A percentile compares a stretch with the other conserved stretches of the same genome.
Evolutionary conservation across 2,329 filamentous ascomycete genomes (phyloP).

Genomic region (Coniochaeta sp.): DNA sequence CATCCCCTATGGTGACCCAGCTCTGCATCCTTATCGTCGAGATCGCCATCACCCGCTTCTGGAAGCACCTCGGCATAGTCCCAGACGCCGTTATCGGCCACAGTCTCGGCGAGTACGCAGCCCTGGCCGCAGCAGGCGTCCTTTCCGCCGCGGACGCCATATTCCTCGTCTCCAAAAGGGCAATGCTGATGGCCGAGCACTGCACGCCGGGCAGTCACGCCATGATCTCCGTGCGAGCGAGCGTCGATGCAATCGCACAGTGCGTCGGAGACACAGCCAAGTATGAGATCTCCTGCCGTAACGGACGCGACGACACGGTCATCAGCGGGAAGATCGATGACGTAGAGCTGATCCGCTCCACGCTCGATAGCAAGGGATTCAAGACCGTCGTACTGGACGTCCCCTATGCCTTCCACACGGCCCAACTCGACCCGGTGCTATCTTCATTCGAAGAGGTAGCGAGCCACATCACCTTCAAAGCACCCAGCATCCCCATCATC

Average conservation of each 20-base stretch:
- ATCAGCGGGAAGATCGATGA: constrained; percentile 44
- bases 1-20: constrained; percentile 21
- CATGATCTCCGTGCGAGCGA: constrained; percentile 26
- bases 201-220: constrained; percentile 34
- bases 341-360: constrained; percentile 26
- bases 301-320: constrained; percentile 56
- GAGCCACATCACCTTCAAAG: constrained; percentile 28
- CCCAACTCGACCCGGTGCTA: constrained; percentile 31
- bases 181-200: constrained; percentile 44
- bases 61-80: constrained; percentile 29
- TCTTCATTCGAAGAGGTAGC: constrained; percentile 39
- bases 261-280: too few relatives aligned
- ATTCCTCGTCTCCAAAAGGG: constrained; percentile 54
- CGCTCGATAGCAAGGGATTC: constrained; percentile 10
- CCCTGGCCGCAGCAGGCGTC: constrained; percentile 55
- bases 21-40: constrained; percentile 32
- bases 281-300: constrained; percentile 52
- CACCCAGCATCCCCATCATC: constrained; percentile 44
- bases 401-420: constrained; percentile 28
- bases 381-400: constrained; percentile 28
- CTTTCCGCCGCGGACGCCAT: constrained; percentile 54
- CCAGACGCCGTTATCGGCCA: constrained; percentile 40
- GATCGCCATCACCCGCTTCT: constrained; percentile 34
- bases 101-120: constrained; percentile 57
- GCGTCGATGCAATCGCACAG: constrained; percentile 17